A percentile compares a stretch with the other conserved stretches of the same genome.
These are phyloP conservation scores for Colletotrichum sublineola DNA, from an alignment of 2,329 filamentous ascomycete genomes.

Conservation along the genomic window DNA sequence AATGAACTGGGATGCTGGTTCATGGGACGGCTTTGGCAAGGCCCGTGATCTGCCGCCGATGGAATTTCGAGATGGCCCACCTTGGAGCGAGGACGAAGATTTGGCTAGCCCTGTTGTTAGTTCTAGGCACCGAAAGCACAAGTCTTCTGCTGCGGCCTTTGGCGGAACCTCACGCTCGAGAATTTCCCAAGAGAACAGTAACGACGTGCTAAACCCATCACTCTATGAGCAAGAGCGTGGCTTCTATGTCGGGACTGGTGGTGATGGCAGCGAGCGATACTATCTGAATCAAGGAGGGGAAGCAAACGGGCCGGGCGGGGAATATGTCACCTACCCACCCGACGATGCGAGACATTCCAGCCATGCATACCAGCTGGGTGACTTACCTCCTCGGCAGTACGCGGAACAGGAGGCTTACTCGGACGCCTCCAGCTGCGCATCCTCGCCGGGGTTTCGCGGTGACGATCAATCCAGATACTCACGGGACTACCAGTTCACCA, in stretches of 20 bases:
- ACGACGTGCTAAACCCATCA: conserved; percentile 60
- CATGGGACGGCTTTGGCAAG: conserved; percentile 69
- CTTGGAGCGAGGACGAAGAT: conserved; percentile 96
- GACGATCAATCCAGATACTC: conserved; percentile 86
- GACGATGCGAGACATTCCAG: conserved; percentile 72
- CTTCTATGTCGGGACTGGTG: conserved; percentile 75
- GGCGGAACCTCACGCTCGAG: conserved; percentile 61
- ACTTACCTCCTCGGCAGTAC: conserved; percentile 61
- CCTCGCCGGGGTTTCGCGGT: conserved; percentile 69
- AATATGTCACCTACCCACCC: conserved; percentile 83
- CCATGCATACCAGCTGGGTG: conserved; percentile 60
- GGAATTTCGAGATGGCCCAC: conserved; percentile 88
- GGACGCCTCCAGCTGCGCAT: conserved; percentile 69
- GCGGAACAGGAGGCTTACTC: conserved; percentile 67
- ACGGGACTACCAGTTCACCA: conserved; percentile 93
- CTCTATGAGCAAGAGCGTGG: conserved; percentile 72
- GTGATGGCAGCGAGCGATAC: conserved; percentile 80
- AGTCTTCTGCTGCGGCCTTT: conserved; percentile 71
- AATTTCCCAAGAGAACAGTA: conserved; percentile 51
- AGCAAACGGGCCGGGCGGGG: conserved; percentile 81
- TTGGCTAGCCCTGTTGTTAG: conserved; percentile 91
- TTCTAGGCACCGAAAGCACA: conserved; percentile 88
- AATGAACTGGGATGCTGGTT: conserved; percentile 66
- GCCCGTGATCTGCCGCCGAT: conserved; percentile 80
- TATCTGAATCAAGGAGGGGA: conserved; percentile 79